Base-by-base conservation (phyloP, 1,139 yeast genomes). In the Spencermartinsiella ligniputridi region DNA sequence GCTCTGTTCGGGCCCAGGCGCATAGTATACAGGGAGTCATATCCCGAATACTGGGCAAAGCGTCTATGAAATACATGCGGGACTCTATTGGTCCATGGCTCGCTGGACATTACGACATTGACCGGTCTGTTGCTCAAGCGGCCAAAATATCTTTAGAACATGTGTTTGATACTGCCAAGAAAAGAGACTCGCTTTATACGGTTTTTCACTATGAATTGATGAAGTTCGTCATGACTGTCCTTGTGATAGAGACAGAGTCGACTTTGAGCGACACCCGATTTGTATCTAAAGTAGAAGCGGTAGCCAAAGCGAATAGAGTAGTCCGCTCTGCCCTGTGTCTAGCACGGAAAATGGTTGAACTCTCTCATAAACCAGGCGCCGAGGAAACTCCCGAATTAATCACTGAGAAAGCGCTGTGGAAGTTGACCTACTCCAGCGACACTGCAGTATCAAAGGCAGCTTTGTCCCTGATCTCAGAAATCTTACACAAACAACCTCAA, bases 231-330 rank as follows among this genome's bases (percentile, higher is more conserved):
- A 66, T 70, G 32, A 77, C 80, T 29, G 71, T 78, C 0, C 56
- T 85, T 8, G 64, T 74, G 9, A 62, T 67, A 34, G 96, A 89
- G 60, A 69, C 78, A 1, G 73, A 73, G 3, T 78, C 75, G 15
- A 75, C 89, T 0, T 63, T 89, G 33, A 81, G 94, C 3, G 97
- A 90, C 56, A 83, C 81, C 55, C 71, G 96, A 49, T 82, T 79
- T 58, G 76, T 81, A 19, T 74, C 80, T 3, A 76, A 74, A 43
- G 85, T 80, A 24, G 96, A 88, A 50, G 74, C 86, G 0, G 69
- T 70, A 18, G 67, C 79, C n/a, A 87, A 85, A 58, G 85, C 81
- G 57, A 72, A 74, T 32, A 69, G 95, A 45, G 74, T 83, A 1
- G 61, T 80, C 12, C 72, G 74, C 39, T 68, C 81, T 4, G 68